Evolutionary conservation across 306 rosid genomes (phyloP).

Genomic region (Medicago lupulina): DNA sequence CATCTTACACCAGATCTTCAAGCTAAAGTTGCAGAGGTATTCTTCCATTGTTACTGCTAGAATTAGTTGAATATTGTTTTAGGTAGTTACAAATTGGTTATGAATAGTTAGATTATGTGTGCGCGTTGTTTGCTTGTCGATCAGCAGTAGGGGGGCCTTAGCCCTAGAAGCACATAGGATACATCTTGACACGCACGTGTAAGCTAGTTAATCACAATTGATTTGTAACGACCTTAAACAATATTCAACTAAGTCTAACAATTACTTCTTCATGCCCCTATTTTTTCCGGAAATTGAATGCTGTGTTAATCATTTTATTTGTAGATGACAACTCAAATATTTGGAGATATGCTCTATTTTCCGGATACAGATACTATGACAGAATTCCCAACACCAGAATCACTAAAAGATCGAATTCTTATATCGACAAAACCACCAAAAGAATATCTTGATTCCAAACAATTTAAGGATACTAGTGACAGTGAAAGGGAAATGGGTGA

Average conservation of each 20-base stretch:
- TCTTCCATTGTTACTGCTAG: background rate
- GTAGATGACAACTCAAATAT: slow-evolving; percentile 68
- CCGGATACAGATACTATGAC: slow-evolving; percentile 58
- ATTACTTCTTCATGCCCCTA: background rate
- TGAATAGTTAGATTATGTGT: background rate
- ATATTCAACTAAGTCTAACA: background rate
- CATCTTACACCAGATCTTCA: slow-evolving; percentile 83
- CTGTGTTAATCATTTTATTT: slow-evolving; percentile 35
- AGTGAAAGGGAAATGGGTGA: slow-evolving; percentile 59
- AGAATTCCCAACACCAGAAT: slow-evolving; percentile 91
- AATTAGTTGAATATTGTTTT: background rate
- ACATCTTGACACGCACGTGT: background rate
- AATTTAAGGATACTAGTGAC: slow-evolving; percentile 46
- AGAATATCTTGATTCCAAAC: slow-evolving; percentile 59
- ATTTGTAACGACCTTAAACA: background rate
- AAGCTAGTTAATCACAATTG: background rate
- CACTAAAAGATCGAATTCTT: slow-evolving; percentile 65
- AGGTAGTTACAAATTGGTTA: background rate
- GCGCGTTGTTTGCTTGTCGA: no score
- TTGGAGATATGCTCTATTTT: slow-evolving; percentile 76
- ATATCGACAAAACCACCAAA: slow-evolving; percentile 92
- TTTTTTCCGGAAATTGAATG: slow-evolving; percentile 22
- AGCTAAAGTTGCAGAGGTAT: slow-evolving; percentile 84
- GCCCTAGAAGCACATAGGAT: no score
- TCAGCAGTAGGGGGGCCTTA: no score